Base-by-base conservation (phyloP, 2,329 filamentous ascomycete genomes). In the Mycocentrospora acerina region DNA sequence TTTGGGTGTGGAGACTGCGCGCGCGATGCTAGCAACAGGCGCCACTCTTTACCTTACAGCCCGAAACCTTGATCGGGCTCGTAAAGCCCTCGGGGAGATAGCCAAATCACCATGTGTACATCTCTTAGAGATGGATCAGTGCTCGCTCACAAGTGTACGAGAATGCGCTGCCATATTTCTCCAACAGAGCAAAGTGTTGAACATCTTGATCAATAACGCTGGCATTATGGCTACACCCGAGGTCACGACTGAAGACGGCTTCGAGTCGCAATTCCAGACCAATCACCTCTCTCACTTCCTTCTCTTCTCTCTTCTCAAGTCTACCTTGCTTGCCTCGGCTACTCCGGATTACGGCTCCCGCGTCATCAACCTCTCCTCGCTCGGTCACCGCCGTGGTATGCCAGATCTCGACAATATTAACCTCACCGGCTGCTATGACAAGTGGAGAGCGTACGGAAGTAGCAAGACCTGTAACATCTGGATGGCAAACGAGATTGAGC, bases 231-330 rank as follows among this genome's bases (percentile, higher is more conserved):
- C 48, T 3, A 48, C 35, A 1, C 55, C 57, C 3, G 50, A 56
- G 28, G 37, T 42, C 27, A 40, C 33, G n/a, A 61, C 53, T 4
- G 36, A 13, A 9, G 57, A 62, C 24, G 74, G 73, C 16, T 72
- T 51, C 28, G 77, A 81, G 48, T 54, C 55, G 0, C 76, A 80
- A 40, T 74, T 81, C 42, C 77, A 69, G 24, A 73, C 69, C 6
- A 80, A 80, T 52, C 71, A 81, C 50, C 59, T 82, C 2, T 69
- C 62, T 8, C 74, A 79, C 46, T 81, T 80, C 60, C 67, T 80
- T 0, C 66, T 81, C 12, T 75, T 77, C 42, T 64, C 76, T 16
- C 67, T 79, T 2, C 62, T 81, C 18, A 73, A 73, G 18, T 56
- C 67, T 0, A 53, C 67, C 0, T 53, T 80, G 6, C 55, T 78